A percentile compares a stretch with the other conserved stretches of the same genome.
phyloP scores from a whole-genome alignment of 305 asterid genomes.

The Fraxinus ornus region DNA sequence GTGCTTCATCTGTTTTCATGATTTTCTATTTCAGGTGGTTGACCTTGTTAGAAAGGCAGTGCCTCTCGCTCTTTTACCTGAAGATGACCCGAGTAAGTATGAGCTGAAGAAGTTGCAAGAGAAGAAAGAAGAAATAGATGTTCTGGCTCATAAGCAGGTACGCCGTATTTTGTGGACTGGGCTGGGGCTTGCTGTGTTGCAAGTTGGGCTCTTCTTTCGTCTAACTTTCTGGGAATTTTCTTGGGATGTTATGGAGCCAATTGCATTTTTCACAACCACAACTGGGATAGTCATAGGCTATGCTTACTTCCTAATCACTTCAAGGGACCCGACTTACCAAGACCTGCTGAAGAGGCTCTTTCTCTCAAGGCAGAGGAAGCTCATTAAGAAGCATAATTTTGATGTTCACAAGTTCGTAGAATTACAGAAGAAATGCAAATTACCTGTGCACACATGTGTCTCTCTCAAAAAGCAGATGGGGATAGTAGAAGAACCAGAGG shows the following conservation, averaged over 20 bases:
- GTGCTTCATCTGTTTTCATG: not conserved
- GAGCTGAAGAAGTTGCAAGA: slow-evolving; percentile 65
- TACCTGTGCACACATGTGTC: slow-evolving; percentile 44
- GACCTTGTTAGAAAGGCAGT: slow-evolving; percentile 84
- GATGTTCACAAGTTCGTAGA: slow-evolving; percentile 70
- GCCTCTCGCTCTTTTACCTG: slow-evolving; percentile 71
- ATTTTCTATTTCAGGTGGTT: slow-evolving; percentile 56
- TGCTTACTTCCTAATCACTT: slow-evolving; percentile 81
- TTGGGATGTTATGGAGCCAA: slow-evolving; percentile 99
- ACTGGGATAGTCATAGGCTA: slow-evolving; percentile 76
- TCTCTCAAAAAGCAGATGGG: slow-evolving; percentile 50
- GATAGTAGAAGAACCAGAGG: slow-evolving; percentile 54
- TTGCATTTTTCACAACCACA: slow-evolving; percentile 81
- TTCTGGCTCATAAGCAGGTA: slow-evolving; percentile 80
- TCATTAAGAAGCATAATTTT: slow-evolving; percentile 61
- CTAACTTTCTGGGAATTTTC: slow-evolving; percentile 97
- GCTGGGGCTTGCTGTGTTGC: slow-evolving; percentile 55
- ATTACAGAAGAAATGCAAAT: slow-evolving; percentile 66
- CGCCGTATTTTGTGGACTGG: slow-evolving; percentile 82
- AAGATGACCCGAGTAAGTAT: slow-evolving; percentile 57
- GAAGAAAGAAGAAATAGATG: slow-evolving; percentile 66
- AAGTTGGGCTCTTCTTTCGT: slow-evolving; percentile 88
- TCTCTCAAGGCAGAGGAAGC: slow-evolving; percentile 85
- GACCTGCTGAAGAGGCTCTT: slow-evolving; percentile 80
- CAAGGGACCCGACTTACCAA: slow-evolving; percentile 88